Percentiles rank a stretch among this genome's conserved stretches.
Evolutionary conservation across 805 yeast genomes (phyloP).

Genomic region (Candida wancherniae): DNA sequence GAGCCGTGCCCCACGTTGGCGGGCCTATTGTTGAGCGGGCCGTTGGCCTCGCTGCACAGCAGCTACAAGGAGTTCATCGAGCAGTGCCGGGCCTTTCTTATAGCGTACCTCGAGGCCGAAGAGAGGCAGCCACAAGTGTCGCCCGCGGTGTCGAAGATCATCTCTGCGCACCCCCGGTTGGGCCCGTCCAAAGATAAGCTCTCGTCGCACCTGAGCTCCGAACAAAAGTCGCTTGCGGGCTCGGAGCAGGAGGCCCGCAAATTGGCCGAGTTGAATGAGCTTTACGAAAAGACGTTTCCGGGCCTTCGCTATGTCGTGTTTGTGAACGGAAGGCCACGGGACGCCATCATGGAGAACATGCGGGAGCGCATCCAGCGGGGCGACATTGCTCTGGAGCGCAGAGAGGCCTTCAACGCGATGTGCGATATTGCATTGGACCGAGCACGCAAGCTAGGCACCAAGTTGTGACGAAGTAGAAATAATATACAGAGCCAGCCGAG

Average conservation of each 20-base stretch:
- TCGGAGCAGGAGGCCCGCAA: conserved; percentile 45
- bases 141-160: conserved; percentile 44
- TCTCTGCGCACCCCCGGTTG: conserved; percentile 88
- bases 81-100: conserved; percentile 34
- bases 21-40: conserved; percentile 26
- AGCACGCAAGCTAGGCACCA: conserved; percentile 47
- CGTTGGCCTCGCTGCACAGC: conserved; percentile 17
- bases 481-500: too few species aligned
- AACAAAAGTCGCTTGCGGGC: conserved; percentile 61
- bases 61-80: conserved; percentile 42
- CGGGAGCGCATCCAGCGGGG: conserved; percentile 42
- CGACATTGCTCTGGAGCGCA: conserved; percentile 52
- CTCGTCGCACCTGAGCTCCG: conserved; percentile 62
- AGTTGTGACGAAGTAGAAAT: too few species aligned
- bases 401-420: conserved; percentile 78
- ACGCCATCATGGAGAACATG: conserved; percentile 53
- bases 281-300: conserved; percentile 57
- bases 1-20: conserved; percentile 55
- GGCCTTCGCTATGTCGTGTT: conserved; percentile 83
- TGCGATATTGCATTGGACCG: conserved; percentile 87
- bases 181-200: conserved; percentile 58
- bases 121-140: conserved; percentile 18
- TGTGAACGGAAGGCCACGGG: conserved; percentile 76
- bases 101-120: conserved; percentile 26
- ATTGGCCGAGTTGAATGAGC: conserved; percentile 50